These are phyloP conservation scores for Amanita exitialis DNA, from an alignment of 768 basidiomycete genomes.

Conservation along the genomic window DNA sequence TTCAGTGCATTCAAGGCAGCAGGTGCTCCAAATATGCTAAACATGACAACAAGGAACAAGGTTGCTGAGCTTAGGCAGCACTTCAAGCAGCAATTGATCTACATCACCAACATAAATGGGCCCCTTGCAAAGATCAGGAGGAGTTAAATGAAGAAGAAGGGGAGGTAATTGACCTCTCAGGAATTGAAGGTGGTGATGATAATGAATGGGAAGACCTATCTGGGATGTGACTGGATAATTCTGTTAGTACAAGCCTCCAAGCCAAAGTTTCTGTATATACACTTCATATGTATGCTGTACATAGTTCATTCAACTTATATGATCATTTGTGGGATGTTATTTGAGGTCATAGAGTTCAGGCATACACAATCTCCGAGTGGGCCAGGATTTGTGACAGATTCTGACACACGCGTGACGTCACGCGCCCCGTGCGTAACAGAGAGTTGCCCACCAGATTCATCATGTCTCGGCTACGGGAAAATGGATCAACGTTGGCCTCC, in stretches of 20 bases:
- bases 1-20: conserved; percentile 6
- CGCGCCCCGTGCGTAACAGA: too few relatives aligned
- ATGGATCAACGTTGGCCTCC: too few relatives aligned
- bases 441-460: too few relatives aligned
- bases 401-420: too few relatives aligned
- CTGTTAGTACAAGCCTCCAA: not conserved
- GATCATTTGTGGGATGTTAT: not conserved
- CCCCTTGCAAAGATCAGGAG: not conserved
- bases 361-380: too few relatives aligned
- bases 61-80: conserved; percentile 1
- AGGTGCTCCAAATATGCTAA: conserved; percentile 8
- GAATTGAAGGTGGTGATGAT: not conserved
- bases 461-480: too few relatives aligned
- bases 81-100: conserved; percentile 6
- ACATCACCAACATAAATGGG: conserved; percentile 1
- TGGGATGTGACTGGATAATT: not conserved
- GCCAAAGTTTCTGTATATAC: not conserved
- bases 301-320: not conserved
- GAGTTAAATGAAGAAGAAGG: not conserved
- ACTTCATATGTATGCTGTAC: not conserved
- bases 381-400: too few relatives aligned
- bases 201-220: not conserved
- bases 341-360: not conserved
- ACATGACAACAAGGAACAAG: not conserved
- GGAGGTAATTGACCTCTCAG: not conserved